These are phyloP conservation scores for Hirschfeldia incana DNA, from an alignment of 345 rosid genomes.

Conservation along the genomic window DNA sequence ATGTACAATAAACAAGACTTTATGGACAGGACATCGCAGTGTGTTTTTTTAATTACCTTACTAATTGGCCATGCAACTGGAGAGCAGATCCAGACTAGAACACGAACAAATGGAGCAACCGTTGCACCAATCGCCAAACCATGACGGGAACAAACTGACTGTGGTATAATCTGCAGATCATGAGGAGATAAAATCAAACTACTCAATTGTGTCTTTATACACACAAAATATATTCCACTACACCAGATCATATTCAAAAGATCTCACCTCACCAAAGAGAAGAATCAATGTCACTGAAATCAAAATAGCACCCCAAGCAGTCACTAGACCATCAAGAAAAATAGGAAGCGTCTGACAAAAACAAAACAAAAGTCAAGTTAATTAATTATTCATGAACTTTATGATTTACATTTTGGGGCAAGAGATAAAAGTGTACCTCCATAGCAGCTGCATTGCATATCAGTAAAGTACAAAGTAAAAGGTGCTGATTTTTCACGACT, in stretches of 20 bases:
- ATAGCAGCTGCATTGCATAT: slow-evolving; percentile 94
- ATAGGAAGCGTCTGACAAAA: slow-evolving; percentile 74
- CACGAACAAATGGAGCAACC: slow-evolving; percentile 67
- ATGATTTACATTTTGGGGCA: not conserved
- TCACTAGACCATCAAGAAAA: slow-evolving; percentile 68
- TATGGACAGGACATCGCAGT: not conserved
- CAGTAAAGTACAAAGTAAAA: slow-evolving; percentile 85
- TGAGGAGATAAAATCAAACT: not conserved
- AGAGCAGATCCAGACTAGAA: slow-evolving; percentile 80
- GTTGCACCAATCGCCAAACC: slow-evolving; percentile 87
- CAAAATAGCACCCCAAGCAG: slow-evolving; percentile 81
- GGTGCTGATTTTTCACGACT: slow-evolving; percentile 81
- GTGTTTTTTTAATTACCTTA: slow-evolving; percentile 52
- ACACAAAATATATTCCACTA: not conserved
- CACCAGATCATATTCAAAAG: not conserved
- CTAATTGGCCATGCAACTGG: slow-evolving; percentile 91
- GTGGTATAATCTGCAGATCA: slow-evolving; percentile 72
- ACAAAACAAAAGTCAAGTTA: not conserved
- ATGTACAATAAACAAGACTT: not conserved
- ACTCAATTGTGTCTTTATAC: not conserved
- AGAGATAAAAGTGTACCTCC: not conserved
- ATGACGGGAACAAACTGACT: slow-evolving; percentile 80
- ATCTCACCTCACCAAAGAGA: slow-evolving; percentile 80
- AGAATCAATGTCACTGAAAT: slow-evolving; percentile 87
- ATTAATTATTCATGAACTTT: not conserved